phyloP scores from a whole-genome alignment of 2,329 filamentous ascomycete genomes.

The Calonectria crousiana region DNA sequence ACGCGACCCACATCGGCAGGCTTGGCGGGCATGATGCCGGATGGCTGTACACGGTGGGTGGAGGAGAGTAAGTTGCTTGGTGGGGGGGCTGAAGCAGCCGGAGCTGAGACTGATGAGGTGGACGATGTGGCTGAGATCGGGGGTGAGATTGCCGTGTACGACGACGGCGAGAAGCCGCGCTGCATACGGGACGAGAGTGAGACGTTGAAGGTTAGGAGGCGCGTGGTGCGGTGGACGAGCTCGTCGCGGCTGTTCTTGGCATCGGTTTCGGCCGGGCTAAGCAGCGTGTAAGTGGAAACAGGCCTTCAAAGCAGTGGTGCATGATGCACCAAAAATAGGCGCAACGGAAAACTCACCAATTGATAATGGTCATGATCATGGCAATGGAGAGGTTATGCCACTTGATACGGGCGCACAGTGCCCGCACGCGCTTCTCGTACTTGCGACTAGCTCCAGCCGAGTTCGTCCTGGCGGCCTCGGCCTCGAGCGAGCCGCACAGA shows the following conservation, averaged over 20 bases:
- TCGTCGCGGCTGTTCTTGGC: constrained; percentile 51
- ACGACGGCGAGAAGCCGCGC: constrained; percentile 38
- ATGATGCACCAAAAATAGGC: not conserved
- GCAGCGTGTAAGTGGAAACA: not conserved
- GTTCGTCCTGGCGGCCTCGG: constrained; percentile 33
- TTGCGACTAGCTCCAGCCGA: constrained; percentile 32
- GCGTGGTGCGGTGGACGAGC: constrained; percentile 49
- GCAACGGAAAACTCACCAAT: constrained; percentile 47
- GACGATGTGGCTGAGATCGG: constrained; percentile 17
- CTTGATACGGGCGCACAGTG: constrained; percentile 49
- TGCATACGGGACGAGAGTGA: constrained; percentile 49
- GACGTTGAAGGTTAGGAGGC: constrained; percentile 51
- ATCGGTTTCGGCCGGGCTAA: constrained; percentile 51
- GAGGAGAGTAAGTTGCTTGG: constrained; percentile 2
- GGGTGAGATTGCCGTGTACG: not conserved
- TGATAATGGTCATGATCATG: constrained; percentile 55
- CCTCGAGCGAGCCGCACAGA: constrained; percentile 44
- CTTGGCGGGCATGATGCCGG: constrained; percentile 29
- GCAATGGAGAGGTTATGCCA: constrained; percentile 55
- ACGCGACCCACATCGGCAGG: constrained; percentile 37
- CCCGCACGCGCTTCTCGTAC: constrained; percentile 44
- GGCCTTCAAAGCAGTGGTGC: not conserved
- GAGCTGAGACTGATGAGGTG: constrained; percentile 33
- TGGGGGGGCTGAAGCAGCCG: constrained; percentile 28
- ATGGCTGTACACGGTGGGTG: constrained; percentile 11